Evolutionary conservation across 192 early-diverging fungal genomes (phyloP).

Genomic region (Oehlia diaphana): DNA sequence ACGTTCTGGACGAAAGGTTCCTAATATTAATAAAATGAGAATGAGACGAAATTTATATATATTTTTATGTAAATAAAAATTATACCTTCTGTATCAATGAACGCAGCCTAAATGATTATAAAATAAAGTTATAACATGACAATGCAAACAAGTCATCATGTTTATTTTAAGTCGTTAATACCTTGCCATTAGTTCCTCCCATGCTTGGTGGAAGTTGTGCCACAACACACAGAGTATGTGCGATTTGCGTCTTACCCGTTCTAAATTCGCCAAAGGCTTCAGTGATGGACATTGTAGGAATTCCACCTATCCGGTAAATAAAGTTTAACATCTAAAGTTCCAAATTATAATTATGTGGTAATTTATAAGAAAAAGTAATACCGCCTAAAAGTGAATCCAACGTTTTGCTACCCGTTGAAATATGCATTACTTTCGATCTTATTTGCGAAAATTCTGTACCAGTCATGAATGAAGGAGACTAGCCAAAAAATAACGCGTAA

Average conservation of each 20-base stretch:
- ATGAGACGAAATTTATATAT: not conserved
- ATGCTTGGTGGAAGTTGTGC: constrained; percentile 68
- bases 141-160: not conserved
- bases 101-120: constrained; percentile 27
- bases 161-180: constrained; percentile 27
- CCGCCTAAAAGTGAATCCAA: constrained; percentile 78
- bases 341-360: not conserved
- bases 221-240: constrained; percentile 76
- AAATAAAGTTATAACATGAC: not conserved
- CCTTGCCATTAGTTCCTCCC: constrained; percentile 80
- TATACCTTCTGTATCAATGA: constrained; percentile 48
- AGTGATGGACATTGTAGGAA: constrained; percentile 81
- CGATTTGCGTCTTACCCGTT: constrained; percentile 84
- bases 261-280: constrained; percentile 88
- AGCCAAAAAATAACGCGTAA: not conserved
- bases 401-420: constrained; percentile 76
- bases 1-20: constrained; percentile 83
- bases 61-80: not conserved
- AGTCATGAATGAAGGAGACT: constrained; percentile 66
- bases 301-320: constrained; percentile 52
- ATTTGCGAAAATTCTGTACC: constrained; percentile 55
- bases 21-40: constrained; percentile 21
- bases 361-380: not conserved
- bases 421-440: constrained; percentile 61
- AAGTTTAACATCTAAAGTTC: not conserved